phyloP scores from a whole-genome alignment of 2,329 filamentous ascomycete genomes.

The Leptosphaerulina australis region DNA sequence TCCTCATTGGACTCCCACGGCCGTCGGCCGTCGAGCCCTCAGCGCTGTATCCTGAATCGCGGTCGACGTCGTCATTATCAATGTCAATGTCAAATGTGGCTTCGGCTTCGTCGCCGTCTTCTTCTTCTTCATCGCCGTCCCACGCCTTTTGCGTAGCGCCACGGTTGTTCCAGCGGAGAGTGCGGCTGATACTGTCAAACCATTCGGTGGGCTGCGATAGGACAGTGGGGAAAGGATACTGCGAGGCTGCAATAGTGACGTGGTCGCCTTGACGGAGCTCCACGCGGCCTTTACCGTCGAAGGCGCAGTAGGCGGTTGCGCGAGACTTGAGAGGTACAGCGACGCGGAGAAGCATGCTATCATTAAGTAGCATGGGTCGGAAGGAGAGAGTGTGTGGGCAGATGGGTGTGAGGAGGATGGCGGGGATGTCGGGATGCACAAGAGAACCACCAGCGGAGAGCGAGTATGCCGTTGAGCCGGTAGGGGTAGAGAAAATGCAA shows the following conservation, averaged over 20 bases:
- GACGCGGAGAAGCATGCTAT: conserved; percentile 90
- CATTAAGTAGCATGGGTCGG: conserved; percentile 95
- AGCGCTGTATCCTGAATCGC: conserved; percentile 50
- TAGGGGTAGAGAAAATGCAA: conserved; percentile 96
- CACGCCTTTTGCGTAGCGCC: conserved; percentile 91
- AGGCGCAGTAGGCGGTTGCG: conserved; percentile 93
- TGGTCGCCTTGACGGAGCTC: conserved; percentile 93
- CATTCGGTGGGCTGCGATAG: conserved; percentile 88
- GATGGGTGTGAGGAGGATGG: conserved; percentile 94
- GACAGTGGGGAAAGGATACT: conserved; percentile 97
- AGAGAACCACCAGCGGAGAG: conserved; percentile 93
- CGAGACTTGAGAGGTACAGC: conserved; percentile 83
- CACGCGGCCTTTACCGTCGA: conserved; percentile 94
- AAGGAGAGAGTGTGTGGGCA: conserved; percentile 97
- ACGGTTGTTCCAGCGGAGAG: conserved; percentile 91
- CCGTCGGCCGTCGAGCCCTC: conserved; percentile 46
- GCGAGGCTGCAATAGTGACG: conserved; percentile 92
- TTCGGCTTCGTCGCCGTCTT: conserved; percentile 53
- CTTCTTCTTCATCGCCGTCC: conserved; percentile 56
- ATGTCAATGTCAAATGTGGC: conserved; percentile 95
- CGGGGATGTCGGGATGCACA: conserved; percentile 95
- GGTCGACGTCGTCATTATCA: conserved; percentile 61
- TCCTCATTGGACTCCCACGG: conserved; percentile 43
- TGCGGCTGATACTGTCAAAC: conserved; percentile 94
- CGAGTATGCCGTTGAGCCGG: conserved; percentile 88